Percentiles rank a stretch among this genome's conserved stretches.
phyloP scores from a whole-genome alignment of 257 asterid genomes.

The Salvia miltiorrhiza region DNA sequence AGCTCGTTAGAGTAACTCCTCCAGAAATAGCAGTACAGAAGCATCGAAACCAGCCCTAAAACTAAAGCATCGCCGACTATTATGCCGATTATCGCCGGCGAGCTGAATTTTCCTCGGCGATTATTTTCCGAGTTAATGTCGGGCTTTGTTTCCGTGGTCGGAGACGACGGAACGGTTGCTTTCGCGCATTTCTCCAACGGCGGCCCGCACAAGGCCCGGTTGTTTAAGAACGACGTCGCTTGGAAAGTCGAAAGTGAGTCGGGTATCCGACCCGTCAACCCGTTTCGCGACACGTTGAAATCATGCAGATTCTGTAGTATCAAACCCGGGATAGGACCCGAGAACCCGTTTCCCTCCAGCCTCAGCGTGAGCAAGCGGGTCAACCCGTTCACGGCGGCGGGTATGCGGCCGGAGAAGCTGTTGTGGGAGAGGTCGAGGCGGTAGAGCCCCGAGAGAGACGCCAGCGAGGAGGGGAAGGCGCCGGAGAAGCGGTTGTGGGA shows the following conservation, averaged over 20 bases:
- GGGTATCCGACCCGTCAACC: conserved; percentile 51
- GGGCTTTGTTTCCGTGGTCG: conserved; percentile 34
- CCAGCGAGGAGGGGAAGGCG: conserved; percentile 40
- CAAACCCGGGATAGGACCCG: conserved; percentile 51
- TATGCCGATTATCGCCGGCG: conserved; percentile 55
- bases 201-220: conserved; percentile 52
- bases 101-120: conserved; percentile 44
- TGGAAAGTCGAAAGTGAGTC: conserved; percentile 53
- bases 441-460: conserved; percentile 39
- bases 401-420: conserved; percentile 51
- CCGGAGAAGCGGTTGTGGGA: conserved; percentile 67
- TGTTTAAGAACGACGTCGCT: conserved; percentile 42
- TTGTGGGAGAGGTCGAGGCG: conserved; percentile 79
- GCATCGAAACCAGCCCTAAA: conserved; percentile 41
- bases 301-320: conserved; percentile 48
- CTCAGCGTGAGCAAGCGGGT: conserved; percentile 60
- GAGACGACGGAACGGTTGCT: conserved; percentile 45
- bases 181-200: conserved; percentile 51
- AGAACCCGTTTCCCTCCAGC: conserved; percentile 57
- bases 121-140: no score
- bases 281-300: conserved; percentile 66
- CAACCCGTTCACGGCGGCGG: conserved; percentile 36
- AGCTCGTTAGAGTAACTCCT: conserved; percentile 27
- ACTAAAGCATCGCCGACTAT: conserved; percentile 63
- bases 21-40: conserved; percentile 71